A percentile compares a stretch with the other conserved stretches of the same genome.
phyloP scores from a whole-genome alignment of 1,284 basidiomycete genomes.

The Heterobasidion irregulare region DNA sequence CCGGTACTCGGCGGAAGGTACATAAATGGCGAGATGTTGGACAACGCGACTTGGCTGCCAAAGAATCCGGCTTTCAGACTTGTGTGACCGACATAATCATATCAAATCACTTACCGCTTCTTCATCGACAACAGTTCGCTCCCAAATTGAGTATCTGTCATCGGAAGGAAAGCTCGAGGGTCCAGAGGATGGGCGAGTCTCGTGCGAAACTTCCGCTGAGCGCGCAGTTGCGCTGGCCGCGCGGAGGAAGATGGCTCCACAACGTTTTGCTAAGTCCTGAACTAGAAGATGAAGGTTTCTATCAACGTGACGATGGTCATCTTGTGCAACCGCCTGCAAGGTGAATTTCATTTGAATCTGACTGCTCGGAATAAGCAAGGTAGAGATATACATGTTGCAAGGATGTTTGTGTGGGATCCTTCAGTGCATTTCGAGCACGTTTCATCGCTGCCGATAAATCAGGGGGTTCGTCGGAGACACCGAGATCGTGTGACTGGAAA shows the following conservation, averaged over 20 bases:
- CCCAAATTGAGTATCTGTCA: slow-evolving; percentile 31
- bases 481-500: slow-evolving; percentile 48
- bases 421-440: slow-evolving; percentile 37
- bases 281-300: slow-evolving; percentile 63
- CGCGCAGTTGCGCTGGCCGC: slow-evolving; percentile 58
- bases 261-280: slow-evolving; percentile 51
- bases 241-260: slow-evolving; percentile 51
- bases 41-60: slow-evolving; percentile 4
- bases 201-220: slow-evolving; percentile 36
- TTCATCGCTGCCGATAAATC: slow-evolving; percentile 35
- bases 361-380: background rate
- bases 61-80: slow-evolving; percentile 2
- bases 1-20: slow-evolving; percentile 4
- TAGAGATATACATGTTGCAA: slow-evolving; percentile 16
- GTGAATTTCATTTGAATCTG: slow-evolving; percentile 1
- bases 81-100: background rate
- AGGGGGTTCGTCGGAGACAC: slow-evolving; percentile 30
- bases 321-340: slow-evolving; percentile 35
- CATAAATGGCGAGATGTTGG: slow-evolving; percentile 10
- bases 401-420: slow-evolving; percentile 25
- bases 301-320: slow-evolving; percentile 49
- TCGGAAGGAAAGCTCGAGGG: background rate
- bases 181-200: background rate
- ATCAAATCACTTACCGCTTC: slow-evolving; percentile 33
- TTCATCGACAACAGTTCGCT: slow-evolving; percentile 37